Conservation (phyloP, 352 stramenopile genomes). For the Phytophthora colocasiae region DNA sequence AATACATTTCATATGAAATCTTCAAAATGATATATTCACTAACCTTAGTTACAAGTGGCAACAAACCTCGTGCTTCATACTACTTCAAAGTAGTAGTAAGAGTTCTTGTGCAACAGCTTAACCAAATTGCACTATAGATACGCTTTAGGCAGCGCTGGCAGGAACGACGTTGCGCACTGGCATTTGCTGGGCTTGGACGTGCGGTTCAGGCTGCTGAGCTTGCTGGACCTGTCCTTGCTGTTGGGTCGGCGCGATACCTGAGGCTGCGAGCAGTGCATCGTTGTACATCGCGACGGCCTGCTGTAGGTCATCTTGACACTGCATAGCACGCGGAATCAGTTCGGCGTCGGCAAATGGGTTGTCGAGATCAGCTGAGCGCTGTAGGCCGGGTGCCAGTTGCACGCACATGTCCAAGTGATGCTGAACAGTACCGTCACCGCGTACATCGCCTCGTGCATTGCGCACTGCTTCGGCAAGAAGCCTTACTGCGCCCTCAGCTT, state of each 20-base stretch:
- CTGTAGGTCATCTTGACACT: conserved; percentile 51
- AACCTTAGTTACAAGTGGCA: conserved; percentile 7
- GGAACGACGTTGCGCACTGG: conserved; percentile 37
- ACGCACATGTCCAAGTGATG: conserved; percentile 48
- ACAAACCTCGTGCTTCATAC: conserved; percentile 8
- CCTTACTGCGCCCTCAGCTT: conserved; percentile 42
- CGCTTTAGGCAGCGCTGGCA: conserved; percentile 39
- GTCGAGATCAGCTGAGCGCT: conserved; percentile 42
- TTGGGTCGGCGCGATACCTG: conserved; percentile 21
- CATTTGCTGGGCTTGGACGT: conserved; percentile 33
- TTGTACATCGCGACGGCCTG: conserved; percentile 48
- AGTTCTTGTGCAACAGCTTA: not conserved
- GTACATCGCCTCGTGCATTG: conserved; percentile 41
- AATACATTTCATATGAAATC: conserved; percentile 34
- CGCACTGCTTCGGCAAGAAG: conserved; percentile 38
- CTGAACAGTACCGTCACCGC: conserved; percentile 42
- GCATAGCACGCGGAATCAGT: conserved; percentile 49
- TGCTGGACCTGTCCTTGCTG: conserved; percentile 24
- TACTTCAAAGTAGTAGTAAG: no score
- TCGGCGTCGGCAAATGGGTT: conserved; percentile 49
- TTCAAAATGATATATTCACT: conserved; percentile 29
- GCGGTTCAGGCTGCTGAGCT: conserved; percentile 27
- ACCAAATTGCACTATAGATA: not conserved
- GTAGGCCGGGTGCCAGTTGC: conserved; percentile 35
- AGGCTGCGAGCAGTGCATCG: conserved; percentile 45